A percentile compares a stretch with the other conserved stretches of the same genome.
phyloP scores from a whole-genome alignment of 129 eudicot species.

The Flaveria sonorensis region DNA sequence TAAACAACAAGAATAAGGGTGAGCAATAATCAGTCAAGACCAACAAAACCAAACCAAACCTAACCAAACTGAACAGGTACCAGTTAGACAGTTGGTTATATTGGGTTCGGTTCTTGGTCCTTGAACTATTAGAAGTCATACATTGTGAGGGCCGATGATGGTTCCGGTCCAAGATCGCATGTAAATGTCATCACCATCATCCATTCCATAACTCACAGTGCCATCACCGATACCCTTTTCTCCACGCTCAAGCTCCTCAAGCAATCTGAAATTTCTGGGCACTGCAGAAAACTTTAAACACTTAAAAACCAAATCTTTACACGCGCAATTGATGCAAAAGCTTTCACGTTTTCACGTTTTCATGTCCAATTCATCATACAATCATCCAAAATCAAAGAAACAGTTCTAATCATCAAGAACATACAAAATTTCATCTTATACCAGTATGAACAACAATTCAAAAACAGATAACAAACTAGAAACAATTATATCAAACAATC shows the following conservation, averaged over 20 bases:
- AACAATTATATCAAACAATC: conserved; percentile 60
- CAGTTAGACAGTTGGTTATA: background rate
- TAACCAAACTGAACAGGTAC: background rate
- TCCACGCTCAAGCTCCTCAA: conserved; percentile 95
- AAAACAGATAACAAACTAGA: background rate
- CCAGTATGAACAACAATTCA: background rate
- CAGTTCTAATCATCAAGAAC: background rate
- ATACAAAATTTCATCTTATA: background rate
- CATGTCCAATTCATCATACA: background rate
- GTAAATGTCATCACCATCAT: conserved; percentile 82
- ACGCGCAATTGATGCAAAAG: background rate
- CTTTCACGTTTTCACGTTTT: background rate
- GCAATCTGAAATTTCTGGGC: conserved; percentile 81
- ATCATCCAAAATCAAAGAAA: background rate
- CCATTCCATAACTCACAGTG: conserved; percentile 88
- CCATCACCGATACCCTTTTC: conserved; percentile 95
- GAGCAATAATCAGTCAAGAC: background rate
- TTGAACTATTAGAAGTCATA: conserved; percentile 2
- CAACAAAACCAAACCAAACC: background rate
- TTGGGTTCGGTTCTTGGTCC: background rate
- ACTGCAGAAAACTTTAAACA: conserved; percentile 47
- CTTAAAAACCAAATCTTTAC: conserved; percentile 4
- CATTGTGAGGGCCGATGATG: conserved; percentile 87
- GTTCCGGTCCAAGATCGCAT: conserved; percentile 97
- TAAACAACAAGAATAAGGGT: background rate